Base-by-base conservation (phyloP, 2,329 filamentous ascomycete species). In the Sporothrix mexicana region DNA sequence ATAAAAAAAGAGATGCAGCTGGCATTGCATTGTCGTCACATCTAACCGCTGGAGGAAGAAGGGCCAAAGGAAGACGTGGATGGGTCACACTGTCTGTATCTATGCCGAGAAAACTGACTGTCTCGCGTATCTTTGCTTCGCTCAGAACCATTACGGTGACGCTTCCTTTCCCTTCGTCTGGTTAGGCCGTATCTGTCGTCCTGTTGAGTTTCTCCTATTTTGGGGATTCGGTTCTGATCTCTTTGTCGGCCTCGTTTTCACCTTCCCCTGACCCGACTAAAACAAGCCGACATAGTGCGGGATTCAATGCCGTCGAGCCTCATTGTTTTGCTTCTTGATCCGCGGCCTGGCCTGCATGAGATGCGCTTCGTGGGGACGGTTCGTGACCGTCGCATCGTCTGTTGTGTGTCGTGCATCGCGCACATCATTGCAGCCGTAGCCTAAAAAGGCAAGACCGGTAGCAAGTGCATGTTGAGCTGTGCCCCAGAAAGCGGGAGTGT, bases 281-380 rank as follows among this genome's bases (percentile, higher is more conserved):
- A 41, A 70, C 61, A 66, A 66, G 61, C 9, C 61, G 41, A 47
- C 9, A 66, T 13, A 47, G 61, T 13, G 61, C 61, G 41, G n/a
- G 61, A 66, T 17, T 36, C 61, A 6, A 47, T 66, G 61, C 61
- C 61, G 41, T 3, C 13, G 12, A 66, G 61, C 61, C 25, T 12
- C 2, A 23, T 36, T 23, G 61, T 66, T 55, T 67, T 30, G 30
- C 30, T 45, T 70, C 51, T 43, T 36, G 59, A 55, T 55, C 47
- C 66, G 66, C 45, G 47, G 41, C 51, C 68, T n/a, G 13, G 51
- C 23, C 6, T 47, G 68, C 68, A 47, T 70, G 53, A 49, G 51
- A 43, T 23, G 53, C 20, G 53, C 68, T 36, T 70, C 55, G 69
- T 59, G 59, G 36, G 25, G 47, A 30, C 57, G 70, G 47, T 71